Conservation (phyloP, 2,329 filamentous ascomycete species). For the Tolypocladium guangdongense region DNA sequence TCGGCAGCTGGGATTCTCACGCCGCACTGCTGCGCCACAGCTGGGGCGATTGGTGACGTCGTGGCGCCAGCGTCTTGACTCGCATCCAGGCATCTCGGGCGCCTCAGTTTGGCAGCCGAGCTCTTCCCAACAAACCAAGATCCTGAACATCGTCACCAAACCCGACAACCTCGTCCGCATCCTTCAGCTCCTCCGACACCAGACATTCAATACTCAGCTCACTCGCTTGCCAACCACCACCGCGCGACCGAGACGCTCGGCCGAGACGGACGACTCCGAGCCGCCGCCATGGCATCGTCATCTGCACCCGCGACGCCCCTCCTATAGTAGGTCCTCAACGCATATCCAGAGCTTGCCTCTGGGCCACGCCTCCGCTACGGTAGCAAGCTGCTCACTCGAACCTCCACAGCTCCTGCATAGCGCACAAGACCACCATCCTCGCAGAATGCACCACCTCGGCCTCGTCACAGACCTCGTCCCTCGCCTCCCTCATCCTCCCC, state of each 20-base stretch:
- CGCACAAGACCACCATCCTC: conserved; percentile 86
- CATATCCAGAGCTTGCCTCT: neutral
- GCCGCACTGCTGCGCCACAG: neutral
- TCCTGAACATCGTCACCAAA: neutral
- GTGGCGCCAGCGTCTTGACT: neutral
- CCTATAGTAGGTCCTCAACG: conserved; percentile 50
- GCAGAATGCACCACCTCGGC: conserved; percentile 84
- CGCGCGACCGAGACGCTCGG: neutral
- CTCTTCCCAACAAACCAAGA: neutral
- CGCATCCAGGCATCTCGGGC: neutral
- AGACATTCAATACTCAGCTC: neutral
- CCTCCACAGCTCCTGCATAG: conserved; percentile 69
- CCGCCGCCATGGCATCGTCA: conserved; percentile 53
- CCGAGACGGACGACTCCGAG: neutral
- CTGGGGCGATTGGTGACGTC: neutral
- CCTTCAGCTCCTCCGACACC: neutral
- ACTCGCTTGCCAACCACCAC: neutral
- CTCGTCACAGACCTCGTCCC: conserved; percentile 69
- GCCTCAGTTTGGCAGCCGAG: neutral
- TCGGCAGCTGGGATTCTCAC: neutral
- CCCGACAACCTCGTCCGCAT: neutral
- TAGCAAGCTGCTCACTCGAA: neutral
- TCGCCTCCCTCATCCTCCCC: conserved; percentile 88
- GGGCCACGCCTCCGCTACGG: neutral
- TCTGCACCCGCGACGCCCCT: conserved; percentile 57